Evolutionary conservation across 169 alveolate species (phyloP).

Genomic region (Plasmodium relictum): DNA sequence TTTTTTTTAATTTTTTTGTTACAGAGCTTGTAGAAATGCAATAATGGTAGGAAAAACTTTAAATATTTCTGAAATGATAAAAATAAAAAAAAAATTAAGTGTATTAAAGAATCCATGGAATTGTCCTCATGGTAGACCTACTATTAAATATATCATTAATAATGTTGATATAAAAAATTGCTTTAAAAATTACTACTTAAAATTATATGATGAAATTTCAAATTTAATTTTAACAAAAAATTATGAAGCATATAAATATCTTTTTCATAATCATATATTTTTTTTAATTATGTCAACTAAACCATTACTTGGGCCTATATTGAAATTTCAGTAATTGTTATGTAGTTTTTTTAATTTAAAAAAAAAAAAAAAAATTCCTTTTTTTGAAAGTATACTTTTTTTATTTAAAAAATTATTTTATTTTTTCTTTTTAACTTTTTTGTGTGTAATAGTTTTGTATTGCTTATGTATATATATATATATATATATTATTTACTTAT

Average conservation of each 20-base stretch:
- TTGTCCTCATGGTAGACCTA: slow-evolving; percentile 99
- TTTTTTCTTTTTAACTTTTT: not conserved
- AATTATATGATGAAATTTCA: slow-evolving; percentile 63
- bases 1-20: slow-evolving; percentile 22
- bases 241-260: slow-evolving; percentile 50
- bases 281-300: slow-evolving; percentile 69
- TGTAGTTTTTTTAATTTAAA: not conserved
- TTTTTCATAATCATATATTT: slow-evolving; percentile 59
- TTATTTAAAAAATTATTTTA: not conserved
- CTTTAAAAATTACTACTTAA: slow-evolving; percentile 55
- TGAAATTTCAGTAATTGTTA: slow-evolving; percentile 24
- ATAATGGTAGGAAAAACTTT: slow-evolving; percentile 97
- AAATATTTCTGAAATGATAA: slow-evolving; percentile 90
- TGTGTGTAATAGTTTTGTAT: not conserved
- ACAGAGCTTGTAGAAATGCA: slow-evolving; percentile 97
- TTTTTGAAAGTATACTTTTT: not conserved
- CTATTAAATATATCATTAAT: slow-evolving; percentile 89
- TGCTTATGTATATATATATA: not conserved
- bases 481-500: not conserved
- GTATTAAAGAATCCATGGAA: slow-evolving; percentile 98
- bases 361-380: not conserved
- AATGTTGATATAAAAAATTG: slow-evolving; percentile 46
- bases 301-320: slow-evolving; percentile 61
- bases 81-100: slow-evolving; percentile 89
- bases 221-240: slow-evolving; percentile 33